phyloP scores from a whole-genome alignment of 2,329 filamentous ascomycete genomes.

The Ceratocystis papillata region DNA sequence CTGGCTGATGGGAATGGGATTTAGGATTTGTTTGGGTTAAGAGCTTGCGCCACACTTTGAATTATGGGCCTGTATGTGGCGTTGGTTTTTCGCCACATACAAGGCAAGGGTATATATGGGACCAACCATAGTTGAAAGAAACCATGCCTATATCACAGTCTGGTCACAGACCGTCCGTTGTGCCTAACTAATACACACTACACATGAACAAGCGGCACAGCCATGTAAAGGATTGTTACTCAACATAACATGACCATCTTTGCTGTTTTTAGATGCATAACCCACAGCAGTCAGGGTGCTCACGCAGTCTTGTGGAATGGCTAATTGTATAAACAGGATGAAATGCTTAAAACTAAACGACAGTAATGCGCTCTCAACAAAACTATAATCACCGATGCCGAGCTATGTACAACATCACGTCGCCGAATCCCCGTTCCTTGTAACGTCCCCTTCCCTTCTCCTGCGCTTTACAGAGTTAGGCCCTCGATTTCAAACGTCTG shows the following conservation, averaged over 20 bases:
- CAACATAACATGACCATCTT: too few relatives aligned
- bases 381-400: neutral
- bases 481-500: conserved; percentile 34
- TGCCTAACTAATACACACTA: too few relatives aligned
- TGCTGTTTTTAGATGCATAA: too few relatives aligned
- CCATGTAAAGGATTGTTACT: too few relatives aligned
- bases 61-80: neutral
- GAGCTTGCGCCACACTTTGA: conserved; percentile 11
- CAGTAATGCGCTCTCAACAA: neutral
- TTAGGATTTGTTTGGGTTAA: too few relatives aligned
- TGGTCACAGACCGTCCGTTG: too few relatives aligned
- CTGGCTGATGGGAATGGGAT: conserved; percentile 7
- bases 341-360: neutral
- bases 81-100: neutral
- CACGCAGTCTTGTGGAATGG: neutral
- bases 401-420: neutral
- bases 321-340: neutral
- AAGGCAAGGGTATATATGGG: neutral
- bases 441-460: too few relatives aligned
- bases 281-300: too few relatives aligned
- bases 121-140: neutral
- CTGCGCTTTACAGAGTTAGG: conserved; percentile 26
- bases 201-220: too few relatives aligned
- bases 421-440: too few relatives aligned
- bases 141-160: too few relatives aligned